phyloP scores from a whole-genome alignment of 2,329 filamentous ascomycete genomes.

The Sclerotinia nivalis region DNA sequence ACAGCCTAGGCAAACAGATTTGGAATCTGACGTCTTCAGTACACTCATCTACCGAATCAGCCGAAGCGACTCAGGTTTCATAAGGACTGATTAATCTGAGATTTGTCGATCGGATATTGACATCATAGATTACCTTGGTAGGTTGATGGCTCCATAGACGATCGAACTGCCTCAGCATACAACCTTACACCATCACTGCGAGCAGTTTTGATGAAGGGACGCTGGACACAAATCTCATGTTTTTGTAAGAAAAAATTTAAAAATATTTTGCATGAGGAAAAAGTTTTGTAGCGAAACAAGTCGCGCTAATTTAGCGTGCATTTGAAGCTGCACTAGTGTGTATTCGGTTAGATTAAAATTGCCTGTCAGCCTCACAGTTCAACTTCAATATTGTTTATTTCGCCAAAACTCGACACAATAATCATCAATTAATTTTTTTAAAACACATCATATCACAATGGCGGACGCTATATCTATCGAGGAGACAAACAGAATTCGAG shows the following conservation, averaged over 20 bases:
- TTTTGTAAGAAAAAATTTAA: conserved; percentile 44
- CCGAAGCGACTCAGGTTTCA: conserved; percentile 68
- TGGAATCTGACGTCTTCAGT: conserved; percentile 81
- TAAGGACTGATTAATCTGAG: conserved; percentile 71
- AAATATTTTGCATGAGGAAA: conserved; percentile 41
- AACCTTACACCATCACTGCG: conserved; percentile 58
- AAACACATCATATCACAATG: conserved; percentile 32
- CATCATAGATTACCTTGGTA: conserved; percentile 57
- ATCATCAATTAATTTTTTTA: neutral
- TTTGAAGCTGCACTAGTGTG: neutral
- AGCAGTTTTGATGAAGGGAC: conserved; percentile 74
- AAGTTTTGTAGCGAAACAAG: conserved; percentile 30
- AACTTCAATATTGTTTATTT: conserved; percentile 12
- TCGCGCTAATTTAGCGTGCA: conserved; percentile 23
- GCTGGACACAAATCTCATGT: conserved; percentile 83
- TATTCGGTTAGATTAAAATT: neutral
- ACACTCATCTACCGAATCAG: conserved; percentile 64
- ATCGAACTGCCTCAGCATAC: conserved; percentile 85
- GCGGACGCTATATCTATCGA: conserved; percentile 74
- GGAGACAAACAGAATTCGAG: conserved; percentile 89
- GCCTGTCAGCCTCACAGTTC: conserved; percentile 3
- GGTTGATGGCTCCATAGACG: conserved; percentile 73
- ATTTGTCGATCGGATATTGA: conserved; percentile 95
- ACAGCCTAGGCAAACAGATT: conserved; percentile 86
- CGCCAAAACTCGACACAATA: conserved; percentile 4